Conservation (phyloP, 1,284 basidiomycete species). For the Trichosporon ovoides region DNA sequence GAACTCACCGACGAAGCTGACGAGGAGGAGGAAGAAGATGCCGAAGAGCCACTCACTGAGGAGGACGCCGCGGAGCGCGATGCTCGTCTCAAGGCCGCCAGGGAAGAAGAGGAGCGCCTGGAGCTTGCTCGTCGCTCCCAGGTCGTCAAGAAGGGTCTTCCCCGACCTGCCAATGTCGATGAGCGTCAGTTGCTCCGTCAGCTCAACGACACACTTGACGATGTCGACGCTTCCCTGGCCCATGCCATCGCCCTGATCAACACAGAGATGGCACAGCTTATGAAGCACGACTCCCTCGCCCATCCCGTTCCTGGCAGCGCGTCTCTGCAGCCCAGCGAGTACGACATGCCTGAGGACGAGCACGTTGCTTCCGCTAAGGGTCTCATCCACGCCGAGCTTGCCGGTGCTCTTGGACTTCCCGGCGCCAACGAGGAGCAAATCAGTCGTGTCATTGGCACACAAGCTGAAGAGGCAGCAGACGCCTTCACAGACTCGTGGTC, state of each 20-base stretch:
- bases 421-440: constrained; percentile 73
- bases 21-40: constrained; percentile 53
- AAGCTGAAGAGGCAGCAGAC: constrained; percentile 60
- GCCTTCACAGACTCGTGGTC: constrained; percentile 62
- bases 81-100: constrained; percentile 62
- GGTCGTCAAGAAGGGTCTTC: constrained; percentile 75
- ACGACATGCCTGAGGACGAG: constrained; percentile 72
- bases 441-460: constrained; percentile 62
- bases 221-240: constrained; percentile 52
- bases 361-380: constrained; percentile 65
- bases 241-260: constrained; percentile 66
- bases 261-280: constrained; percentile 68
- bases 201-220: constrained; percentile 49
- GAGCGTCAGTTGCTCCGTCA: constrained; percentile 56
- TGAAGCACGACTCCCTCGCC: constrained; percentile 82
- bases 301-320: constrained; percentile 78
- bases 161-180: constrained; percentile 80
- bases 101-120: constrained; percentile 71
- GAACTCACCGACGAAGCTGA: constrained; percentile 85
- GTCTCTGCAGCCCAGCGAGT: constrained; percentile 53
- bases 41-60: constrained; percentile 53
- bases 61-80: constrained; percentile 94
- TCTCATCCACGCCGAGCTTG: constrained; percentile 75
- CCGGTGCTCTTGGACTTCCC: constrained; percentile 72
- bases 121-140: constrained; percentile 74